Evolutionary conservation across 2,329 filamentous ascomycete species (phyloP).

Genomic region (Fusarium penzigii): DNA sequence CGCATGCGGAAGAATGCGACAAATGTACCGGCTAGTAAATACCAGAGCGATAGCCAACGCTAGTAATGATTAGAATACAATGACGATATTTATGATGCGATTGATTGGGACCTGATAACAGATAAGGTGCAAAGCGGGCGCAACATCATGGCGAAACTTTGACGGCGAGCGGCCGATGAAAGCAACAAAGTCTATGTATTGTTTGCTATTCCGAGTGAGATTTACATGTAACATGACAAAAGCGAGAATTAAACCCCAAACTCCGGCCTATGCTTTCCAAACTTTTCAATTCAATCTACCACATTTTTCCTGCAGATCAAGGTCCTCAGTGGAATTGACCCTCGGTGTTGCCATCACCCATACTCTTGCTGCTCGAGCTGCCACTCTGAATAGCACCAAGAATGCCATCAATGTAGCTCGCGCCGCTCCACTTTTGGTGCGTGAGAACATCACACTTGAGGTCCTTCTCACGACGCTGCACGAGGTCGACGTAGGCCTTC

Average conservation of each 20-base stretch:
- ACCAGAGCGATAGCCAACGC: neutral
- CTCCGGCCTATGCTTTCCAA: slow-evolving; percentile 30
- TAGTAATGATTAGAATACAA: slow-evolving; percentile 18
- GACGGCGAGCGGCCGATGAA: neutral
- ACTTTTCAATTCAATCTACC: slow-evolving; percentile 4
- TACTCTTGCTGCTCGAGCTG: slow-evolving; percentile 84
- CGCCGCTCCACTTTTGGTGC: slow-evolving; percentile 82
- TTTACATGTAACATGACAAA: slow-evolving; percentile 17
- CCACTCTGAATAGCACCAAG: slow-evolving; percentile 88
- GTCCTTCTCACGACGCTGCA: slow-evolving; percentile 89
- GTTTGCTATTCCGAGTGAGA: slow-evolving; percentile 4
- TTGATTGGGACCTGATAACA: neutral
- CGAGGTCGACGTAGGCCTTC: slow-evolving; percentile 93
- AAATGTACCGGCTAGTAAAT: neutral
- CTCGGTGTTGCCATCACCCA: slow-evolving; percentile 95
- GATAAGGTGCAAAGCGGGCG: neutral
- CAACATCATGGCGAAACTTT: neutral
- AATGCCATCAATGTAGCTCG: slow-evolving; percentile 80
- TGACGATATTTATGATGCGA: slow-evolving; percentile 8
- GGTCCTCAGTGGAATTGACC: slow-evolving; percentile 53
- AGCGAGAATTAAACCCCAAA: slow-evolving; percentile 20
- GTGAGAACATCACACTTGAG: slow-evolving; percentile 89
- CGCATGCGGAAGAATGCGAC: neutral
- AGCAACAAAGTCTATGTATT: too few relatives aligned
- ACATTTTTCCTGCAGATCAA: too few relatives aligned